Evolutionary conservation across 1,284 basidiomycete species (phyloP).

Genomic region (Cryptococcus sp.): DNA sequence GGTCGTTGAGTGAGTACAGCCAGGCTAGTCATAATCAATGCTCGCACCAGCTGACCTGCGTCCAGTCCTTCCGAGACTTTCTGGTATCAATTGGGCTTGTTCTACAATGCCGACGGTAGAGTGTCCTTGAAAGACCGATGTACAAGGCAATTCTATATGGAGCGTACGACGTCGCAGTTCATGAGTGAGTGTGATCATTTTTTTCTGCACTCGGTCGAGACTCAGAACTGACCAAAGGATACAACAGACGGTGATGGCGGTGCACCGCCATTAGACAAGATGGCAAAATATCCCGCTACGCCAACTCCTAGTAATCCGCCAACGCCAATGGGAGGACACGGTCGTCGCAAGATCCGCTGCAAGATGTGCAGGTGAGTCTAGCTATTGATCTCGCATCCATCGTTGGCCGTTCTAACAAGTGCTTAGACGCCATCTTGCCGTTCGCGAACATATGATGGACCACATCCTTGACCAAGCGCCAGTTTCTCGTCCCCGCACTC

Average conservation of each 20-base stretch:
- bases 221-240: not conserved
- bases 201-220: not conserved
- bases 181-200: conserved; percentile 62
- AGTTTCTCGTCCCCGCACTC: conserved; percentile 44
- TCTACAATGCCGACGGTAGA: conserved; percentile 68
- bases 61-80: conserved; percentile 79
- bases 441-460: conserved; percentile 87
- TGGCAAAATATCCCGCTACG: conserved; percentile 70
- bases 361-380: conserved; percentile 77
- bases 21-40: not conserved
- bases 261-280: conserved; percentile 66
- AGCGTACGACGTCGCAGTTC: conserved; percentile 69
- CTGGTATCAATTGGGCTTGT: conserved; percentile 72
- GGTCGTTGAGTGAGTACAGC: conserved; percentile 61
- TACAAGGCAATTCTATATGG: conserved; percentile 77
- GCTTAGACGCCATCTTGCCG: conserved; percentile 74
- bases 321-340: conserved; percentile 57
- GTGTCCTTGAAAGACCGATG: conserved; percentile 69
- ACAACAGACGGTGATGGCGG: conserved; percentile 63
- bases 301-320: conserved; percentile 65
- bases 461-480: conserved; percentile 63
- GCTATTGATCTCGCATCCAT: too few relatives aligned
- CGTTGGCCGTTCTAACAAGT: too few relatives aligned
- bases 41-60: not conserved
- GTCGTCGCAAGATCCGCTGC: conserved; percentile 67